Evolutionary conservation across 805 yeast genomes (phyloP), one percentile per base, ranked within the genome.

Genomic region (Torulaspora quercuum): DNA sequence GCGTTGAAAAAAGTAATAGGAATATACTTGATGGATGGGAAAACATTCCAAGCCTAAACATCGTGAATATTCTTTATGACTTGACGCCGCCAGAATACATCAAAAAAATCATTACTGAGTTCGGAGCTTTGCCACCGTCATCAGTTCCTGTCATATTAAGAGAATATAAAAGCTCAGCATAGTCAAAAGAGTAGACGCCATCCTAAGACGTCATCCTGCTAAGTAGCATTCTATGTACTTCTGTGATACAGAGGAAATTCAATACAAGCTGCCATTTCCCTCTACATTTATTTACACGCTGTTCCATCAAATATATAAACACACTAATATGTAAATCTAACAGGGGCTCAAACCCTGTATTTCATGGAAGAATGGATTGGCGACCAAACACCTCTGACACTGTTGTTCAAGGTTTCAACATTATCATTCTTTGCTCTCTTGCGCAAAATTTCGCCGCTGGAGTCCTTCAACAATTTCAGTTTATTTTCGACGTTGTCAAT

Each of bases 311-410:
- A n/a, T n/a, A n/a, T n/a, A n/a, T n/a, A n/a, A n/a, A n/a, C n/a
- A n/a, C n/a, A n/a, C n/a, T n/a, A n/a, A n/a, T n/a, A n/a, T n/a
- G n/a, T n/a, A n/a, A n/a, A n/a, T n/a, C n/a, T n/a, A n/a, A n/a
- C n/a, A n/a, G n/a, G n/a, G n/a, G n/a, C n/a, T n/a, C n/a, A n/a
- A n/a, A n/a, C n/a, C n/a, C 36, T 46, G 39, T 50, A 52, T 35
- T 44, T 44, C 26, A 26, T 24, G 7, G 49, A 39, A 9, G 58
- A 81, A 57, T 89, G 96, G 69, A 90, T 71, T 41, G 98, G 98
- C 29, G 97, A 88, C 98, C 98, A 92, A 32, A 92, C 73, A 55
- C 98, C 98, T 72, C 98, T 82, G 11, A 90, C 88, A 39, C 94
- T 79, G 37, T 73, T 75, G 59, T 90, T 92, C 44, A 73, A 64